phyloP scores from a whole-genome alignment of 331 rosid species.

The Spiraea crenata region DNA sequence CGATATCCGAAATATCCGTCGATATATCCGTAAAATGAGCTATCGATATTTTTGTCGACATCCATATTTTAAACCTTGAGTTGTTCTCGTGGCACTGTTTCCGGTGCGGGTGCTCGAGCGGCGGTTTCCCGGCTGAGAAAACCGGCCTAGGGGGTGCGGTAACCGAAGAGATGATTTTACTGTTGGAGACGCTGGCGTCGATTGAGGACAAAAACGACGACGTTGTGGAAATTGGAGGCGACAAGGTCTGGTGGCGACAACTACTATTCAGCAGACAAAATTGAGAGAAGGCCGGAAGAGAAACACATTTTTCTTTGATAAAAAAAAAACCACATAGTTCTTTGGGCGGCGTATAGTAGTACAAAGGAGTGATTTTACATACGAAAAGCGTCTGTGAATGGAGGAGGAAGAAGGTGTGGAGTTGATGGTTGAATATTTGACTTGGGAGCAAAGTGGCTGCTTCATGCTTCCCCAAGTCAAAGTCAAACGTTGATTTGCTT shows the following conservation, averaged over 20 bases:
- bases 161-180: slow-evolving; percentile 42
- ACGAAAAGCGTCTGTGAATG: too few relatives aligned
- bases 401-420: neutral
- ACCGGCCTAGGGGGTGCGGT: slow-evolving; percentile 26
- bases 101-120: slow-evolving; percentile 51
- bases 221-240: slow-evolving; percentile 54
- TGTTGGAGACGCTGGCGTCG: slow-evolving; percentile 79
- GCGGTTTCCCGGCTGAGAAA: slow-evolving; percentile 53
- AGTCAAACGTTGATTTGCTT: neutral
- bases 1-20: too few relatives aligned
- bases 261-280: too few relatives aligned
- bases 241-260: too few relatives aligned
- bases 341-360: neutral
- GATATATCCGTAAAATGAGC: too few relatives aligned
- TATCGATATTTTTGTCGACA: too few relatives aligned
- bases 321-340: too few relatives aligned
- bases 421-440: neutral
- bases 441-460: neutral
- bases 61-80: too few relatives aligned
- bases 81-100: slow-evolving; percentile 52
- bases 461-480: neutral
- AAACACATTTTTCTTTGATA: too few relatives aligned
- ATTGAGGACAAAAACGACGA: slow-evolving; percentile 66
- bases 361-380: too few relatives aligned
- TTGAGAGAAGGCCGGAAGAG: too few relatives aligned